Conservation (phyloP, 306 rosid genomes). For the Biancaea sappan region DNA sequence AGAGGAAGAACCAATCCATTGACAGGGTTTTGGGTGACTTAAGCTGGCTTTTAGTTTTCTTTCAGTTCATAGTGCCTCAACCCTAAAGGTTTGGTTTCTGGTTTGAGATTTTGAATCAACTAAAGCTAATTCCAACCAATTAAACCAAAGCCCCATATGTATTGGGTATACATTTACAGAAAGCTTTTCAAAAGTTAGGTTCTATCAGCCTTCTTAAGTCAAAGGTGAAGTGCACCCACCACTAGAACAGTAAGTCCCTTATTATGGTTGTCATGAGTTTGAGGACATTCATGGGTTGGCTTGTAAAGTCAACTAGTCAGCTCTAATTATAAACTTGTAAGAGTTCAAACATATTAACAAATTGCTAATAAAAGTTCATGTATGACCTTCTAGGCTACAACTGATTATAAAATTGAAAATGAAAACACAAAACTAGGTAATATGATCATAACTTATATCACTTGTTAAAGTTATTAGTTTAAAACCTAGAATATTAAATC, state of each 20-base stretch:
- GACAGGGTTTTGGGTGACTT: conserved; percentile 8
- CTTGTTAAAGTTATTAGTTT: not conserved
- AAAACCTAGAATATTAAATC: not conserved
- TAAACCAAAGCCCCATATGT: not conserved
- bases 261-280: not conserved
- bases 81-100: not conserved
- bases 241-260: conserved; percentile 13
- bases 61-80: not conserved
- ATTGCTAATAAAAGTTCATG: not conserved
- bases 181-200: not conserved
- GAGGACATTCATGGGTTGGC: not conserved
- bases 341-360: not conserved
- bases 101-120: not conserved
- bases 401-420: not conserved
- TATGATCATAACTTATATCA: not conserved
- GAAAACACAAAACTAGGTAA: not conserved
- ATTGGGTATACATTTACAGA: not conserved
- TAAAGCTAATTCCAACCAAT: not conserved
- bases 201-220: conserved; percentile 17
- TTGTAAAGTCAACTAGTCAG: not conserved
- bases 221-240: conserved; percentile 1
- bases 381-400: not conserved
- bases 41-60: conserved; percentile 25
- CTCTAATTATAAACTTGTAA: not conserved
- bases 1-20: not conserved